phyloP scores from a whole-genome alignment of 176 grass and related monocot genomes.

The Carex cristatella region DNA sequence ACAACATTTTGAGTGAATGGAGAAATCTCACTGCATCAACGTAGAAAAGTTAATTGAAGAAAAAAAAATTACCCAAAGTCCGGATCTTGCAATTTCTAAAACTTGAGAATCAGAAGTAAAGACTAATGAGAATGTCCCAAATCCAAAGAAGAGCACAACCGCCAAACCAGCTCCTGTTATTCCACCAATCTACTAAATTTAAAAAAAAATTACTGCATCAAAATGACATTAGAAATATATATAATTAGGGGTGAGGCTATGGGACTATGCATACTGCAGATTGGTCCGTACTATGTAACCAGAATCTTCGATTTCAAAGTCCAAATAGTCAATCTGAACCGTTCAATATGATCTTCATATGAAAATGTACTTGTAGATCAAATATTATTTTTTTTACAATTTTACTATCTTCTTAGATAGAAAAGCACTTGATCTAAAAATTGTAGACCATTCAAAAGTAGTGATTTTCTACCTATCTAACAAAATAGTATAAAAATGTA shows the following conservation, averaged over 20 bases:
- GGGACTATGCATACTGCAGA: too few species aligned
- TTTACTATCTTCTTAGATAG: too few species aligned
- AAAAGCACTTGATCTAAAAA: too few species aligned
- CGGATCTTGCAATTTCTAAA: slow-evolving; percentile 52
- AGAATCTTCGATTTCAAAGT: too few species aligned
- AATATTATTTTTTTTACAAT: too few species aligned
- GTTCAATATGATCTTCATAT: too few species aligned
- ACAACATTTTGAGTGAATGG: not conserved
- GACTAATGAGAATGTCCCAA: slow-evolving; percentile 53
- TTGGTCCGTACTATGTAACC: too few species aligned
- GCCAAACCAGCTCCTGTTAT: slow-evolving; percentile 57
- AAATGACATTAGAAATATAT: not conserved
- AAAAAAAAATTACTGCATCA: not conserved
- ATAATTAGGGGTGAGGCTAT: not conserved
- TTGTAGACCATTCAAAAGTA: too few species aligned
- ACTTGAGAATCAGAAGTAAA: slow-evolving; percentile 73
- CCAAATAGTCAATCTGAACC: too few species aligned
- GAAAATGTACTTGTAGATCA: too few species aligned
- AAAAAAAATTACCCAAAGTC: slow-evolving; percentile 64
- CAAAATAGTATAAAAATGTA: too few species aligned
- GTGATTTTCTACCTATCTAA: too few species aligned
- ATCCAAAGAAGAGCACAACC: slow-evolving; percentile 60
- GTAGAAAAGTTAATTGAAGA: not conserved
- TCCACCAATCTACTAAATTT: slow-evolving; percentile 50
- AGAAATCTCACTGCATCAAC: slow-evolving; percentile 7